Evolutionary conservation across 371 early-diverging fungal genomes (phyloP).

Genomic region (Coemansia sp.): DNA sequence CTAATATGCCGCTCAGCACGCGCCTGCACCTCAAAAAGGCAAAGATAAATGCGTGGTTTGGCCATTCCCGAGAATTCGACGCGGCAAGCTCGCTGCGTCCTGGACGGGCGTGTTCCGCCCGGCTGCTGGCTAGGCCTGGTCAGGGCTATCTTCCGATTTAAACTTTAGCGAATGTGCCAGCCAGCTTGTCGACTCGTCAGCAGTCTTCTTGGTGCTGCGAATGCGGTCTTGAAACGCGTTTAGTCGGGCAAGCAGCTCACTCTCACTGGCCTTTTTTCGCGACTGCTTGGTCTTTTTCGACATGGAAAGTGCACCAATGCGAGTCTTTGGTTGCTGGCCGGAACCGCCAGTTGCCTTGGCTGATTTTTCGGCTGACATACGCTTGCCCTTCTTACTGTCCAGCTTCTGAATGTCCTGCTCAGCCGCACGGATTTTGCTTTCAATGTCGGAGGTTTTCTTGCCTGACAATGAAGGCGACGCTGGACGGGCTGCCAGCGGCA

Average conservation of each 20-base stretch:
- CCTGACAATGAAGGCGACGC: no score
- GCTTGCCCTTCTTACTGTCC: constrained; percentile 2
- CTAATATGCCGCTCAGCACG: background rate
- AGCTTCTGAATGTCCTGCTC: background rate
- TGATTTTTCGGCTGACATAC: background rate
- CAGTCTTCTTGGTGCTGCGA: constrained; percentile 24
- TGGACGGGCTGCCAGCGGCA: background rate
- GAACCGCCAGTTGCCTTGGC: background rate
- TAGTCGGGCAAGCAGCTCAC: constrained; percentile 31
- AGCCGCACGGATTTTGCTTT: background rate
- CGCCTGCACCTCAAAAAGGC: background rate
- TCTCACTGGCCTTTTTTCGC: constrained; percentile 11
- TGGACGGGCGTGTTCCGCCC: no score
- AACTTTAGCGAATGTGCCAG: constrained; percentile 68
- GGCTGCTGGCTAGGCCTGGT: no score
- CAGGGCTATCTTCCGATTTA: constrained; percentile 33
- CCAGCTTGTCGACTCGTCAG: constrained; percentile 55
- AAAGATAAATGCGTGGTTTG: background rate
- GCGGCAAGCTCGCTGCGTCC: no score
- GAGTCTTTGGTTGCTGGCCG: background rate
- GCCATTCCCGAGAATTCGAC: no score
- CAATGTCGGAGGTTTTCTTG: background rate
- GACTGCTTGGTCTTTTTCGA: background rate
- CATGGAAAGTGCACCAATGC: constrained; percentile 4
- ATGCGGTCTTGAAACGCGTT: constrained; percentile 35